Evolutionary conservation across 2,329 filamentous ascomycete genomes (phyloP).

Genomic region (Stromatinia cepivora): DNA sequence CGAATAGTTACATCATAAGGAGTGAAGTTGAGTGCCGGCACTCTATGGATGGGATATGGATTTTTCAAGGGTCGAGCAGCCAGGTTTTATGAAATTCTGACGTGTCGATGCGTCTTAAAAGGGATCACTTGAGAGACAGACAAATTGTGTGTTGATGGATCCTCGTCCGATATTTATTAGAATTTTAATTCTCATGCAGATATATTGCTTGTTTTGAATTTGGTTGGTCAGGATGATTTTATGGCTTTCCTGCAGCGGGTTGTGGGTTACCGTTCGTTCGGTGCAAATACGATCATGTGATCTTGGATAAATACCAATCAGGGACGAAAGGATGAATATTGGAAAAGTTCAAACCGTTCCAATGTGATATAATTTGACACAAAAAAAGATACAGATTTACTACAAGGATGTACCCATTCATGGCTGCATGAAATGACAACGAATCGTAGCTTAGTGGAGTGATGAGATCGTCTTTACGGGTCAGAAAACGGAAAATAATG

Average conservation of each 20-base stretch:
- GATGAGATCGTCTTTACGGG: slow-evolving; percentile 19
- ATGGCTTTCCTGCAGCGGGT: slow-evolving; percentile 22
- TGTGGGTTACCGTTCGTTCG: slow-evolving; percentile 21
- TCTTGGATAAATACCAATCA: slow-evolving; percentile 16
- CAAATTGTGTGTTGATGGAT: slow-evolving; percentile 17
- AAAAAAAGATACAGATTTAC: slow-evolving; percentile 2
- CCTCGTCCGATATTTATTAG: slow-evolving; percentile 20
- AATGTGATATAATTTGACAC: slow-evolving; percentile 10
- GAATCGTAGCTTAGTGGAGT: slow-evolving; percentile 19
- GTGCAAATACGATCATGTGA: slow-evolving; percentile 22
- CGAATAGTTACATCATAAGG: slow-evolving; percentile 21
- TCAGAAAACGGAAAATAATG: background rate
- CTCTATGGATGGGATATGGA: slow-evolving; percentile 18
- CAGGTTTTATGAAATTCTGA: slow-evolving; percentile 24
- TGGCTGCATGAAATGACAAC: slow-evolving; percentile 22
- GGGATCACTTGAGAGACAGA: slow-evolving; percentile 13
- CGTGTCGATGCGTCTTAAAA: slow-evolving; percentile 22
- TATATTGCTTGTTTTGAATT: slow-evolving; percentile 18
- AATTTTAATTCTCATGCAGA: slow-evolving; percentile 22
- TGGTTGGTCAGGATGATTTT: slow-evolving; percentile 21
- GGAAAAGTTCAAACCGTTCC: background rate
- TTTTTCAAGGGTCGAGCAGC: slow-evolving; percentile 8
- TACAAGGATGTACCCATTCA: slow-evolving; percentile 17
- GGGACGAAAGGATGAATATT: slow-evolving; percentile 19
- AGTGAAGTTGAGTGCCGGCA: slow-evolving; percentile 19